Evolutionary conservation across 176 grass and related monocot genomes (phyloP).

Genomic region (Paspalum vaginatum): DNA sequence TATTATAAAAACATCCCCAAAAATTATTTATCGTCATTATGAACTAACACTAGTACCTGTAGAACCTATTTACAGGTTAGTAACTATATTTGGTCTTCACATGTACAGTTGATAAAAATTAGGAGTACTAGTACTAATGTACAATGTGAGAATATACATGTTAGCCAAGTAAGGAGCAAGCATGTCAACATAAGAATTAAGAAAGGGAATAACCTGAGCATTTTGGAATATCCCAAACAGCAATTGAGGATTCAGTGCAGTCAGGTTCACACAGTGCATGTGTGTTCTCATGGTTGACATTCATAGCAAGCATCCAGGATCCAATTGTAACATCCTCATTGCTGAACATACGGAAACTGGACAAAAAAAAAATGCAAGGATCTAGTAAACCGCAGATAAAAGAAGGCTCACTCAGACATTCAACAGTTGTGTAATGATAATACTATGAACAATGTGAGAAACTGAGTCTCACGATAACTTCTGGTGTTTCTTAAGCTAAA

Average conservation of each 20-base stretch:
- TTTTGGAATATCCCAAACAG: constrained; percentile 99
- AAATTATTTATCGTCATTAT: not conserved
- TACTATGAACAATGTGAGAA: not conserved
- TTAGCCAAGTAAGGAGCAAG: not conserved
- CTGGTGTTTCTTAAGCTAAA: not conserved
- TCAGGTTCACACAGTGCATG: constrained; percentile 81
- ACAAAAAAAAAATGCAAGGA: constrained; percentile 32
- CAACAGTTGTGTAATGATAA: not conserved
- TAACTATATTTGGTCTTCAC: not conserved
- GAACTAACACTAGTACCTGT: not conserved
- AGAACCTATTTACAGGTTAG: not conserved
- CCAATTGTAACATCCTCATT: constrained; percentile 98
- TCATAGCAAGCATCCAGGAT: constrained; percentile 99
- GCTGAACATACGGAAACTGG: constrained; percentile 99
- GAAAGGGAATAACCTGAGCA: constrained; percentile 81
- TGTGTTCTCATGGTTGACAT: constrained; percentile 92
- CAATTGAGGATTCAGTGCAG: constrained; percentile 79
- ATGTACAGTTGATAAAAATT: constrained; percentile 11
- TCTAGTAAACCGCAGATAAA: not conserved
- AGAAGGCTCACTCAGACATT: not conserved
- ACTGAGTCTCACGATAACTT: not conserved
- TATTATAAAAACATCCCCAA: constrained; percentile 1
- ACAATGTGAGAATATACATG: not conserved
- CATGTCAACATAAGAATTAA: constrained; percentile 22
- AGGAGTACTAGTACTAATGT: not conserved